These are phyloP conservation scores for Rhizophagus clarus DNA, from an alignment of 192 early-diverging fungal genomes.

Conservation along the genomic window DNA sequence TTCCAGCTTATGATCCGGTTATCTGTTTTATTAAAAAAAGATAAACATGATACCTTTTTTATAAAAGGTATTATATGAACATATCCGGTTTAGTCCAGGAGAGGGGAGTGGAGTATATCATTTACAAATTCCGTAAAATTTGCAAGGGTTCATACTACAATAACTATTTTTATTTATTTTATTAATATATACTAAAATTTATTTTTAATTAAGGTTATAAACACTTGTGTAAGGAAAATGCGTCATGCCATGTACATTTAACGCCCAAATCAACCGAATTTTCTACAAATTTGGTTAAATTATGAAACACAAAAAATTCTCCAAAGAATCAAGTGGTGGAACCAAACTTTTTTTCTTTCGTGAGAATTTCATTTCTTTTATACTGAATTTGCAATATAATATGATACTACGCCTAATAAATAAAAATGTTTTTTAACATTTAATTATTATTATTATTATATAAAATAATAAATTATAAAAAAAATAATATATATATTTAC, in stretches of 20 bases:
- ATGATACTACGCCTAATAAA: not conserved
- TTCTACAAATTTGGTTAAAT: not conserved
- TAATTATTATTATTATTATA: not conserved
- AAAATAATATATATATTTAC: not conserved
- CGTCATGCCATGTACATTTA: not conserved
- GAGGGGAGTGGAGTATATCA: no score
- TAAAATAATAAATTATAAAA: not conserved
- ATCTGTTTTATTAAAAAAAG: no score
- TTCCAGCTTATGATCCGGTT: no score
- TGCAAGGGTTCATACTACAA: no score
- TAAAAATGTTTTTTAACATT: no score
- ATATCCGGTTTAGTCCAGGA: no score
- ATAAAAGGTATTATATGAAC: no score
- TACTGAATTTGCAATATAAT: not conserved
- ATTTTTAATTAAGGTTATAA: not conserved
- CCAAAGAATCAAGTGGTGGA: no score
- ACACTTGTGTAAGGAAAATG: not conserved
- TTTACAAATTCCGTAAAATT: no score
- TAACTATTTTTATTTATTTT: no score
- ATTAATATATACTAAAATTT: not conserved
- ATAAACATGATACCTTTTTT: no score
- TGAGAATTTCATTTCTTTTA: not conserved
- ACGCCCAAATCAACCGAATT: no score
- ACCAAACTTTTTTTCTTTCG: not conserved
- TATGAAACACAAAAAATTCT: not conserved